Evolutionary conservation across 306 rosid genomes (phyloP).

Genomic region (Argentina anserina): DNA sequence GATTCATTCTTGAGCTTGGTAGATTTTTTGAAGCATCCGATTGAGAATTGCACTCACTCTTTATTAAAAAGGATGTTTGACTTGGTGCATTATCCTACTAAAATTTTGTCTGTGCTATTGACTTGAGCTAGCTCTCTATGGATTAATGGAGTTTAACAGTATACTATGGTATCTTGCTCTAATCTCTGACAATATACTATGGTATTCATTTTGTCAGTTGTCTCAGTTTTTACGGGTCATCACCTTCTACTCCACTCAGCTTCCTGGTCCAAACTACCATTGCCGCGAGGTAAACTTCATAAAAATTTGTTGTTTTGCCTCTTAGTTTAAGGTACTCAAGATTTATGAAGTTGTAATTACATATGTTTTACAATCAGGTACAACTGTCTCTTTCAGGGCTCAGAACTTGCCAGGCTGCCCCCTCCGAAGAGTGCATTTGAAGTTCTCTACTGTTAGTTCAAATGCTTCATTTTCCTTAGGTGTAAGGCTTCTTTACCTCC

Average conservation of each 20-base stretch:
- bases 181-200: constrained; percentile 3
- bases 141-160: constrained; percentile 2
- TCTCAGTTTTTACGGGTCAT: constrained; percentile 75
- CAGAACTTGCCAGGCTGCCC: constrained; percentile 42
- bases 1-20: background rate
- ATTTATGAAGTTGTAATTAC: constrained; percentile 9
- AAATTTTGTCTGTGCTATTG: background rate
- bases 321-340: constrained; percentile 8
- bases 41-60: background rate
- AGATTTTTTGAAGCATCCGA: background rate
- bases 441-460: constrained; percentile 39
- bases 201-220: constrained; percentile 37
- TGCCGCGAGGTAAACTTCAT: constrained; percentile 57
- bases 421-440: constrained; percentile 41
- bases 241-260: constrained; percentile 81
- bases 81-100: background rate
- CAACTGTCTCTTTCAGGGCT: constrained; percentile 46
- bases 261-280: constrained; percentile 92
- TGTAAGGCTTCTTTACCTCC: background rate
- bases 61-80: background rate
- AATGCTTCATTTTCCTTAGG: background rate
- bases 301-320: background rate
- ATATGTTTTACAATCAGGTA: constrained; percentile 25
- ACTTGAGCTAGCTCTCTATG: background rate
- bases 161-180: constrained; percentile 2